Evolutionary conservation across 2,329 filamentous ascomycete species (phyloP).

Genomic region (Neonectria hederae): DNA sequence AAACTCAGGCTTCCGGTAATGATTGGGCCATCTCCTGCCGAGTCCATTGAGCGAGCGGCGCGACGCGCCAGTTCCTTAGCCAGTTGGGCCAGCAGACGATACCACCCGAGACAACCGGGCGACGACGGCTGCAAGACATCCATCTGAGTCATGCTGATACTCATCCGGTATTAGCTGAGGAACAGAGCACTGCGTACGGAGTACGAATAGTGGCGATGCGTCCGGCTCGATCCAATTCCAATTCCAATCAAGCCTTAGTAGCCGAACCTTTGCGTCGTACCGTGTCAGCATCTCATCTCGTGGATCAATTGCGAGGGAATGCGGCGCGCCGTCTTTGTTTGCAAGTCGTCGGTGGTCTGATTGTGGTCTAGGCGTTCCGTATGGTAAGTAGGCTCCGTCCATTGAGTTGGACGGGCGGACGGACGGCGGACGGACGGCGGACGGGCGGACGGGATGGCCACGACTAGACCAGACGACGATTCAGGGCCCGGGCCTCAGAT

Average conservation of each 20-base stretch:
- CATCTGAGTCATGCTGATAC: neutral
- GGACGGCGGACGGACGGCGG: neutral
- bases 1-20: neutral
- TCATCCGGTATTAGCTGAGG: neutral
- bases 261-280: neutral
- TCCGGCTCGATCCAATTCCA: neutral
- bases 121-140: neutral
- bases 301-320: neutral
- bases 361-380: neutral
- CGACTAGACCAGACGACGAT: constrained; percentile 5
- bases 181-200: neutral
- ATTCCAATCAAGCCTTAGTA: neutral
- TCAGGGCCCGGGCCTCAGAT: neutral
- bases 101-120: constrained; percentile 2
- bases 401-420: neutral
- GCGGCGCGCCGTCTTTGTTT: neutral
- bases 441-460: neutral
- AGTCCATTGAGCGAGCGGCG: neutral
- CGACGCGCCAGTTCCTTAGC: neutral
- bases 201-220: neutral
- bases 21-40: constrained; percentile 10
- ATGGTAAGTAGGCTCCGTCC: neutral
- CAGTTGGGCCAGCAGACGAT: neutral
- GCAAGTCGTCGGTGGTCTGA: neutral
- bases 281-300: neutral